phyloP scores from a whole-genome alignment of 2,329 filamentous ascomycete species.

The Cytospora leucostoma region DNA sequence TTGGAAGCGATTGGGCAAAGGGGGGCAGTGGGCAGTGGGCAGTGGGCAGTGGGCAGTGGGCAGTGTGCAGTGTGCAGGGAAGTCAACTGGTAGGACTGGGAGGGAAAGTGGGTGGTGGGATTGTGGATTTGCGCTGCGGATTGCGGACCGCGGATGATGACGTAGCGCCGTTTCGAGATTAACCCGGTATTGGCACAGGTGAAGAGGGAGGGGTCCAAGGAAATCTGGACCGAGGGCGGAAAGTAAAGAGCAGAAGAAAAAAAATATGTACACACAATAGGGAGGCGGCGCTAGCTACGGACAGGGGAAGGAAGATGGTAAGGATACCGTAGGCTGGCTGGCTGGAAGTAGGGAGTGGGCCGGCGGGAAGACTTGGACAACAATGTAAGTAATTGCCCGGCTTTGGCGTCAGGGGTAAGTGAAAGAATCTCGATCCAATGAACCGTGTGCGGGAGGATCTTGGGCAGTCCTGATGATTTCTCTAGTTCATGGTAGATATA shows the following conservation, averaged over 20 bases:
- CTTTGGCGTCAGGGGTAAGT: too few relatives aligned
- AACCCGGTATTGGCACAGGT: slow-evolving; percentile 9
- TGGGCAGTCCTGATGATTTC: too few relatives aligned
- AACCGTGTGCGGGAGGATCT: too few relatives aligned
- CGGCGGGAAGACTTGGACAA: too few relatives aligned
- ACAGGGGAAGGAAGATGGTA: slow-evolving; percentile 9
- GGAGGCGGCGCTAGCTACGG: slow-evolving; percentile 2
- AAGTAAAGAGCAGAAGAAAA: slow-evolving; percentile 2
- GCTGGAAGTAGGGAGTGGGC: not conserved
- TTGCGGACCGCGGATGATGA: slow-evolving; percentile 14
- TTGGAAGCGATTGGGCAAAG: slow-evolving; percentile 11
- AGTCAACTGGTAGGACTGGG: slow-evolving; percentile 4
- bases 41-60: too few relatives aligned
- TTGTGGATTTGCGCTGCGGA: slow-evolving; percentile 8
- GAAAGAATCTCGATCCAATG: too few relatives aligned
- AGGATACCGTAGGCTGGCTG: not conserved
- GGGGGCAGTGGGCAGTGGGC: slow-evolving; percentile 16
- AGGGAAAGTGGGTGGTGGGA: slow-evolving; percentile 3
- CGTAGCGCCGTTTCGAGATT: slow-evolving; percentile 22
- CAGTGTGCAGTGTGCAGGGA: slow-evolving; percentile 17
- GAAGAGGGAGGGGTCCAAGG: not conserved
- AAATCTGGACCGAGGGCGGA: slow-evolving; percentile 3
- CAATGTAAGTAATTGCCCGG: too few relatives aligned
- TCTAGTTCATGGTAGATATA: too few relatives aligned
- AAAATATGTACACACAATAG: too few relatives aligned